Base-by-base conservation (phyloP, 73 alveolate genomes). In the Paramecium bursaria region DNA sequence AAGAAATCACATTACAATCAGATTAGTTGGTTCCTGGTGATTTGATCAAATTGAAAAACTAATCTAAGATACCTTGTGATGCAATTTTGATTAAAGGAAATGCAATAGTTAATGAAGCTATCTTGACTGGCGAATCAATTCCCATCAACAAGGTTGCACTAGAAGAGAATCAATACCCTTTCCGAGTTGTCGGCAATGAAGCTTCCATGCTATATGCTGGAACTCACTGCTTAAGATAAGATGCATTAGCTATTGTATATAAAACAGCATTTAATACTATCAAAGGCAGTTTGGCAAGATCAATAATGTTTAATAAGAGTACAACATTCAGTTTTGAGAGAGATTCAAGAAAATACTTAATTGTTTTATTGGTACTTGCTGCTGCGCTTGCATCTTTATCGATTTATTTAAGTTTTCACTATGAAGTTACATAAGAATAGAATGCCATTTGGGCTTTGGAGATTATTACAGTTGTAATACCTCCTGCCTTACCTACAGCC, bases 101-200 rank as follows among this genome's bases (percentile, higher is more conserved):
- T 42, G 85, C 92, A 21, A 87, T 95, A 22, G 93, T 94, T 50
- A 95, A 95, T 77, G 99, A 95, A 75, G 91, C 96, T 27, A 91
- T 94, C 94, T 95, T 95, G 14, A 95, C 99, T 6, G 99, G 99
- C 15, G 99, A 95, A 75, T 82, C 95, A 25, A 87, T 92, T 11
- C 99, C 99, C 17, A 93, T 95, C 5, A 91, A 87, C 53, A 93
- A 93, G 87, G 80, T 90, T 44, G 76, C 93, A 52, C 86, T 95
- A 11, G 73, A 48, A 7, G 30, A 54, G 26, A 21, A 19, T 39
- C 30, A 79, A 23, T 6, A n/a, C 3, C 95, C 95, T 0, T 88
- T 86, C 74, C 82, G 23, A 15, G 49, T 87, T 67, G 54, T 86
- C 39, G 92, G 89, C 14, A 67, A 67, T 39, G 82, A 67, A 67